phyloP scores from a whole-genome alignment of 2,329 filamentous ascomycete species.

The Fusarium marasasianum region DNA sequence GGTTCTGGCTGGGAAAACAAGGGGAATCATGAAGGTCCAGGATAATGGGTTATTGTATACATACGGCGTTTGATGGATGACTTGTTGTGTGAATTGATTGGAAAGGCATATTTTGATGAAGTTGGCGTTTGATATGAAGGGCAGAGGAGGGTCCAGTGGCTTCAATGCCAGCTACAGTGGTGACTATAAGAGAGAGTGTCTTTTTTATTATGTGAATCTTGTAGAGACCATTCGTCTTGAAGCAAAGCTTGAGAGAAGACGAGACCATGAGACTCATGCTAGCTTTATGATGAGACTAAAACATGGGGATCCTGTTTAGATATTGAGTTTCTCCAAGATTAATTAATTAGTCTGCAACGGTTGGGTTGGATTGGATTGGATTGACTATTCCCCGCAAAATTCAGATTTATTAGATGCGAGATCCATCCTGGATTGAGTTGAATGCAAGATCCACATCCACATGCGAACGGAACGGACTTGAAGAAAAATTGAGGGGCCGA shows the following conservation, averaged over 20 bases:
- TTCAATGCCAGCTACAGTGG: not conserved
- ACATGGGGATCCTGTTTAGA: not conserved
- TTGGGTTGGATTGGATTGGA: not conserved
- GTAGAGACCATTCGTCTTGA: not conserved
- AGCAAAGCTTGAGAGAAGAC: not conserved
- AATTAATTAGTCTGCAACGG: not conserved
- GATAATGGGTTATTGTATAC: constrained; percentile 21
- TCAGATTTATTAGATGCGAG: not conserved
- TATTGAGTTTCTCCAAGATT: not conserved
- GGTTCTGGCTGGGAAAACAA: not conserved
- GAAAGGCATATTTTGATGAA: not conserved
- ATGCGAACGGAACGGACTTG: constrained; percentile 13
- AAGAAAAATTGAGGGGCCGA: constrained; percentile 29
- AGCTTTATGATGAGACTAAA: not conserved
- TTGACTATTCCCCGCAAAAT: constrained; percentile 9
- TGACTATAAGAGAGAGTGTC: not conserved
- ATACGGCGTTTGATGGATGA: constrained; percentile 20
- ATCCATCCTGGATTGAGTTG: not conserved
- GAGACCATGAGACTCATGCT: not conserved
- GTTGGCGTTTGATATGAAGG: not conserved
- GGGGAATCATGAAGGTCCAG: constrained; percentile 10
- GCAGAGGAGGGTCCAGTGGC: not conserved
- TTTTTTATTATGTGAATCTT: not conserved
- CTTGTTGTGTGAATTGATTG: not conserved
- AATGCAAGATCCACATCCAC: constrained; percentile 2